Base-by-base conservation (phyloP, 2,329 filamentous ascomycete species). In the Xylariales sp. region DNA sequence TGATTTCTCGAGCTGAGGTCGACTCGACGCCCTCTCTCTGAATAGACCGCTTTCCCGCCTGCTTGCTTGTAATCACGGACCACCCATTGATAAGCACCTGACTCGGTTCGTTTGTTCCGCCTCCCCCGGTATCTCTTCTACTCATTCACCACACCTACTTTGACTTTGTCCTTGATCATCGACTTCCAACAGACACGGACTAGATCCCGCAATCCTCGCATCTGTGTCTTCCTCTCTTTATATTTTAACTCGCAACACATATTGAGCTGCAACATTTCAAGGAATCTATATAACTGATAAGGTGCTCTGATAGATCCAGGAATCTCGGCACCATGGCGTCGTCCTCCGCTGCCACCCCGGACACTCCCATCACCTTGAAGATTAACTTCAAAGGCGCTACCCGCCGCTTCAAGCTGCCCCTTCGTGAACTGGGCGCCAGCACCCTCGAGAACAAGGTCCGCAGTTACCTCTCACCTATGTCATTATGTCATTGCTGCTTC, bases 401-500 rank as follows among this genome's bases (percentile, higher is more conserved):
- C 54, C 82, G 85, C 55, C 85, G 89, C 53, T 86, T 94, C 70
- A 96, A 95, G 76, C 76, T 97, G 48, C 85, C 88, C 40, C 76
- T 97, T 56, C 81, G 83, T 59, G 91, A 97, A 51, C 81, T 97
- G 40, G 80, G 79, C 46, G 79, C 85, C 34, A 71, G 69, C 47
- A 74, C 80, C 32, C 78, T 98, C 27, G 88, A 90, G 52, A 72
- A 80, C 54, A 94, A 91, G 79, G 93, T 97, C 77, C 60, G 85
- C 23, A 25, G 23, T 8, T n/a, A 25, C 23, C 8, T 25, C 8
- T 25, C 8, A n/a, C 23, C 23, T 25, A 25, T 25, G 63, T 44
- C 45, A 30, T 17, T 7, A 10, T 30, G 31, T 20, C 12, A 20
- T 19, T 20, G 31, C 12, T 33, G 31, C 20, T 25, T 8, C 23